Evolutionary conservation across 306 rosid species (phyloP).

Genomic region (Acacia crassicarpa): DNA sequence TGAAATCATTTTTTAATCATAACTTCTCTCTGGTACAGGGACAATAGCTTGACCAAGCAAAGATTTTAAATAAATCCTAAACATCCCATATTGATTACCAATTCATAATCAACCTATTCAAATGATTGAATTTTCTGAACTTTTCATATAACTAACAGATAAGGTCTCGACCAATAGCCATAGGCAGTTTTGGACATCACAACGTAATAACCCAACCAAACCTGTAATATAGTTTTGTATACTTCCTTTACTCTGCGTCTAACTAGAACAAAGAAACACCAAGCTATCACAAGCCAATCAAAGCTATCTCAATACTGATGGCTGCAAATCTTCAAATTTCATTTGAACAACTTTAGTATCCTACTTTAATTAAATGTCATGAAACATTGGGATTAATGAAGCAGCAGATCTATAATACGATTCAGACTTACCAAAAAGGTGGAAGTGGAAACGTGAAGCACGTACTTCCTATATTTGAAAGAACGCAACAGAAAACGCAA

Average conservation of each 20-base stretch:
- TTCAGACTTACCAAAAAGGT: not conserved
- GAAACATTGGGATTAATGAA: not conserved
- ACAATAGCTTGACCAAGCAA: not conserved
- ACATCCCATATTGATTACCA: not conserved
- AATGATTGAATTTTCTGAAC: not conserved
- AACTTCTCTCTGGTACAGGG: not conserved
- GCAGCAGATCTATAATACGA: not conserved
- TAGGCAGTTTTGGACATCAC: not conserved
- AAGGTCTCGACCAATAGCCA: not conserved
- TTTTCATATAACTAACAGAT: not conserved
- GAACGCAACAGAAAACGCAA: not conserved
- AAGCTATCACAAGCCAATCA: not conserved
- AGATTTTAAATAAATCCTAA: not conserved
- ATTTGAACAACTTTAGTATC: not conserved
- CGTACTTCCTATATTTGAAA: not conserved
- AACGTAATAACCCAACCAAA: not conserved
- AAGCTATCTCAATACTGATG: not conserved
- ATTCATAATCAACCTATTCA: not conserved
- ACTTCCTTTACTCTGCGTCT: not conserved
- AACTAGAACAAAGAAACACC: not conserved
- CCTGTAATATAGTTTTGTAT: not conserved
- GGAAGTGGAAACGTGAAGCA: not conserved
- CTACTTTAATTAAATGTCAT: not conserved
- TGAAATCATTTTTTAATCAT: not conserved
- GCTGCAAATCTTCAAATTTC: not conserved